Conservation (phyloP, 768 basidiomycete genomes). For the Phlebiopsis gigantea region DNA sequence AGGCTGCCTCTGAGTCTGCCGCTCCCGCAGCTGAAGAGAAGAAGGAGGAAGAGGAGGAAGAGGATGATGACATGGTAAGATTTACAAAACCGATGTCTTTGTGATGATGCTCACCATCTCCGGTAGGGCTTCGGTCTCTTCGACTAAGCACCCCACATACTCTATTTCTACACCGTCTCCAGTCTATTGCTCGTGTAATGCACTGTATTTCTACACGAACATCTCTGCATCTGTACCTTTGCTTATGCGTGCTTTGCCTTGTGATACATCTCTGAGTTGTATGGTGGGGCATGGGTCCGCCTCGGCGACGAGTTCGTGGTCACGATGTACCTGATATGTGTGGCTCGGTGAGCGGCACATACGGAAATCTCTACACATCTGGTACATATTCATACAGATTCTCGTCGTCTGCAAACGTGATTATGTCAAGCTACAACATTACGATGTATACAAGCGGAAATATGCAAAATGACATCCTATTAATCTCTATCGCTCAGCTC, state of each 20-base stretch:
- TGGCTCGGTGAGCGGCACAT: no score
- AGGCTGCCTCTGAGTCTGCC: slow-evolving; percentile 44
- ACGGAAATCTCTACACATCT: neutral
- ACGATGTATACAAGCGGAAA: no score
- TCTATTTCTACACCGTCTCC: slow-evolving; percentile 5
- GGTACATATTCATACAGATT: neutral
- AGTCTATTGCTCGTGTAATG: slow-evolving; percentile 5
- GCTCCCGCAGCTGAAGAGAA: slow-evolving; percentile 56
- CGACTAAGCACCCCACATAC: slow-evolving; percentile 53
- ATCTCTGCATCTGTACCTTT: neutral
- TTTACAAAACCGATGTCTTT: neutral
- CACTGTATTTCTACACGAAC: slow-evolving; percentile 12
- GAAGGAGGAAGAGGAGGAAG: slow-evolving; percentile 79
- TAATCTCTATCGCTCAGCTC: neutral
- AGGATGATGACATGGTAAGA: slow-evolving; percentile 86
- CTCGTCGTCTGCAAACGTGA: no score
- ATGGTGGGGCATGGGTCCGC: neutral
- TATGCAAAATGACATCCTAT: neutral
- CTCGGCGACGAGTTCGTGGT: neutral
- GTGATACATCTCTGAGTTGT: neutral
- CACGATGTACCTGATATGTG: neutral
- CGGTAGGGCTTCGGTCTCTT: slow-evolving; percentile 89
- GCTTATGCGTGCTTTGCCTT: neutral
- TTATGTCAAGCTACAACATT: no score
- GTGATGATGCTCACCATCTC: slow-evolving; percentile 3